Evolutionary conservation across 176 grass and related monocot genomes (phyloP).

Genomic region (Bonia amplexicaulis): DNA sequence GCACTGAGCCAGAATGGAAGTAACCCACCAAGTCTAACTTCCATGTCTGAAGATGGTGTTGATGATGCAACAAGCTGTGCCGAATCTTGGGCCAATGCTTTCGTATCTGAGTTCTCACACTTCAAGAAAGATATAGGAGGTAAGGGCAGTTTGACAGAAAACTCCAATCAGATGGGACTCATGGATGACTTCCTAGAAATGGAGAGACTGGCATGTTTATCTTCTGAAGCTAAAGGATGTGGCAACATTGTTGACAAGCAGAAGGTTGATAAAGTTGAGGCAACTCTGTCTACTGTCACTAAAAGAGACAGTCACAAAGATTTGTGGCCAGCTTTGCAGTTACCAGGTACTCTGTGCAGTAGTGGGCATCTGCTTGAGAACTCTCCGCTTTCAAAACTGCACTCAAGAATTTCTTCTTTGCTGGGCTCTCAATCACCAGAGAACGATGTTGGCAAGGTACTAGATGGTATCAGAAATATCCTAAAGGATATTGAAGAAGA

Average conservation of each 20-base stretch:
- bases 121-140: conserved; percentile 76
- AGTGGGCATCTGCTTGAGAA: conserved; percentile 28
- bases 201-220: conserved; percentile 80
- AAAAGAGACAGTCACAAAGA: conserved; percentile 42
- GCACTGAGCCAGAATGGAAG: conserved; percentile 69
- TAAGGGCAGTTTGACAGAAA: conserved; percentile 55
- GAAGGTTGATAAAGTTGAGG: conserved; percentile 51
- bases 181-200: conserved; percentile 99
- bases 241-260: conserved; percentile 42
- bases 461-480: conserved; percentile 66
- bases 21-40: conserved; percentile 88
- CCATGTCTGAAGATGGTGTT: conserved; percentile 98
- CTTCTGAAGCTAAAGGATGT: conserved; percentile 50
- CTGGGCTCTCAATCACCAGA: conserved; percentile 52
- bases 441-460: conserved; percentile 52
- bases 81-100: conserved; percentile 75
- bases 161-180: conserved; percentile 65
- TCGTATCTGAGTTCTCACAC: conserved; percentile 80
- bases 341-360: conserved; percentile 39
- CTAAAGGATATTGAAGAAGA: conserved; percentile 81
- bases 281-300: conserved; percentile 29
- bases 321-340: conserved; percentile 17
- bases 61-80: conserved; percentile 82
- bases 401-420: conserved; percentile 72
- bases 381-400: conserved; percentile 50